These are phyloP conservation scores for Aspergillus steynii DNA, from an alignment of 495 filamentous ascomycete species.

Conservation along the genomic window DNA sequence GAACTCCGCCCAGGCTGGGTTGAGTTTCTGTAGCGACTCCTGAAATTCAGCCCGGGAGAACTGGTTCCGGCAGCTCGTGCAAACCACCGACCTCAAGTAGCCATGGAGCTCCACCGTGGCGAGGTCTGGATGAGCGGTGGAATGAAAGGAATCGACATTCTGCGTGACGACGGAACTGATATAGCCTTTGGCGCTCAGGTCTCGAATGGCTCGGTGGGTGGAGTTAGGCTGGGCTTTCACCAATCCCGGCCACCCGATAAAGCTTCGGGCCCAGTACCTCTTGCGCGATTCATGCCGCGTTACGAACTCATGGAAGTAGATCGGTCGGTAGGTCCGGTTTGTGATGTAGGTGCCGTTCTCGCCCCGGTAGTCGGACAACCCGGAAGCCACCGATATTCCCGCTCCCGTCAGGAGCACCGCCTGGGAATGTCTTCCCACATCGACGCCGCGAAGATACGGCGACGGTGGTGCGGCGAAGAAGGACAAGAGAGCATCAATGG, in stretches of 20 bases:
- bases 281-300: constrained; percentile 83
- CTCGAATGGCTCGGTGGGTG: constrained; percentile 72
- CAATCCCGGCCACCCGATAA: constrained; percentile 85
- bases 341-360: constrained; percentile 86
- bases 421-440: constrained; percentile 46
- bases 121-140: constrained; percentile 69
- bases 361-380: constrained; percentile 90
- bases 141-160: constrained; percentile 95
- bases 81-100: constrained; percentile 77
- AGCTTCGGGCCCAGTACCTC: constrained; percentile 94
- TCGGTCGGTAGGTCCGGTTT: constrained; percentile 85
- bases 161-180: constrained; percentile 84
- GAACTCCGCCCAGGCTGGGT: constrained; percentile 84
- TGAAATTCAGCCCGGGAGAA: constrained; percentile 75
- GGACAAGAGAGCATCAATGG: constrained; percentile 68
- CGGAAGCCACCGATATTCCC: constrained; percentile 90
- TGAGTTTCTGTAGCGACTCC: constrained; percentile 69
- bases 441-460: constrained; percentile 45
- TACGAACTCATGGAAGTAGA: constrained; percentile 89
- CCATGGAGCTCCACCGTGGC: constrained; percentile 87
- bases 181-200: constrained; percentile 68
- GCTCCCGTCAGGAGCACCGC: constrained; percentile 88
- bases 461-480: constrained; percentile 68
- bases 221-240: constrained; percentile 75
- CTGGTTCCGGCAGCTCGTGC: constrained; percentile 71